Conservation (phyloP, 305 asterid species). For the Fraxinus ornus region DNA sequence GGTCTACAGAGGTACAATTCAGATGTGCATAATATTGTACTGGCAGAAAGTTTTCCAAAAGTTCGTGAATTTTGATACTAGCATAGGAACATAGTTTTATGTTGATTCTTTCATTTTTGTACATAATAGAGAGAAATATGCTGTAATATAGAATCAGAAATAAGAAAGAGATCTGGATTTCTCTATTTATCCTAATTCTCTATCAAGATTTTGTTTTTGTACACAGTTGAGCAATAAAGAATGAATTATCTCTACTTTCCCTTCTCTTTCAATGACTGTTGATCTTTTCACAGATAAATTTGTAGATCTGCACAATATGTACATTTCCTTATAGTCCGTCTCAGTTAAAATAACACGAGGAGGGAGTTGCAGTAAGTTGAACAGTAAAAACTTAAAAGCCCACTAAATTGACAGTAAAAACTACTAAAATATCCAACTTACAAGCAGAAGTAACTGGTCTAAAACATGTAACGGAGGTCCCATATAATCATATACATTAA, state of each 20-base stretch:
- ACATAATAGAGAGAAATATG: conserved; percentile 8
- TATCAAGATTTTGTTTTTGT: not conserved
- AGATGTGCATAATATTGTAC: conserved; percentile 8
- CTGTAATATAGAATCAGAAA: not conserved
- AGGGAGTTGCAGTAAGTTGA: not conserved
- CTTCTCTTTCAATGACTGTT: not conserved
- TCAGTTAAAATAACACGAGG: not conserved
- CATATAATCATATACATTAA: not conserved
- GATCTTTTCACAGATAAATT: not conserved
- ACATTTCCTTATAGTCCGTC: not conserved
- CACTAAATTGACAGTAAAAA: not conserved
- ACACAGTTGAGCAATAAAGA: not conserved
- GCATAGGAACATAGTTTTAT: conserved; percentile 8
- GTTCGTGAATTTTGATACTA: conserved; percentile 39
- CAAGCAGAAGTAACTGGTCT: not conserved
- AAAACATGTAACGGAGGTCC: not conserved
- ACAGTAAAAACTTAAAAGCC: not conserved
- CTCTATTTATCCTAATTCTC: not conserved
- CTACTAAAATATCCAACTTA: not conserved
- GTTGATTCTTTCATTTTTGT: conserved; percentile 41
- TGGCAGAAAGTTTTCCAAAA: conserved; percentile 14
- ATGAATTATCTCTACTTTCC: not conserved
- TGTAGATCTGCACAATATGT: not conserved
- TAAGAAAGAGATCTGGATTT: conserved; percentile 3
- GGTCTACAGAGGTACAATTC: conserved; percentile 23